Conservation (phyloP, 177 flowering plant genomes). For the Vitis hybrid region DNA sequence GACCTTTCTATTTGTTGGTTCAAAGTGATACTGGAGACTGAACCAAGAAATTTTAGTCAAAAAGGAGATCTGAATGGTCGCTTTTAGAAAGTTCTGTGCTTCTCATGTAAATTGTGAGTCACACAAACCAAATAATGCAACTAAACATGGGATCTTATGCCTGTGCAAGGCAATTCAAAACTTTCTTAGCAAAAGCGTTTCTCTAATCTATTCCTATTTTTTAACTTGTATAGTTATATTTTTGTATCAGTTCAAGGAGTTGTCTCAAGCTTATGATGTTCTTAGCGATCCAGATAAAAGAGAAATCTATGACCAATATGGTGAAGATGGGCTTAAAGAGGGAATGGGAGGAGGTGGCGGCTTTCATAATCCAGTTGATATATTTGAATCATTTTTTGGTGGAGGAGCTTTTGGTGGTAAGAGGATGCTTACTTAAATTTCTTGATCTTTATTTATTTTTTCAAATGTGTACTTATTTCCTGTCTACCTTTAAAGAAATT, state of each 20-base stretch:
- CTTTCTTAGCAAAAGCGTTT: no score
- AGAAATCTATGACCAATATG: slow-evolving; percentile 71
- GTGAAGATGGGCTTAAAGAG: slow-evolving; percentile 80
- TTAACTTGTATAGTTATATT: background rate
- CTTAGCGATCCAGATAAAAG: slow-evolving; percentile 73
- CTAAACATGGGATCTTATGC: no score
- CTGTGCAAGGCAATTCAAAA: no score
- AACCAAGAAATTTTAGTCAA: no score
- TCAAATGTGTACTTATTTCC: background rate
- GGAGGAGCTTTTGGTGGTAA: slow-evolving; percentile 54
- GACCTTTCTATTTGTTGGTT: no score
- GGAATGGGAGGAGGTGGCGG: slow-evolving; percentile 69
- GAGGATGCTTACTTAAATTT: background rate
- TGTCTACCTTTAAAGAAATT: background rate
- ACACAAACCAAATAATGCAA: no score
- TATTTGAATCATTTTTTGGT: slow-evolving; percentile 65
- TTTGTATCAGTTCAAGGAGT: slow-evolving; percentile 60
- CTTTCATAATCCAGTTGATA: slow-evolving; percentile 58
- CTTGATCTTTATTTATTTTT: background rate
- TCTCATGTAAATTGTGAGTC: no score
- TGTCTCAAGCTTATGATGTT: slow-evolving; percentile 78
- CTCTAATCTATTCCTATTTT: background rate
- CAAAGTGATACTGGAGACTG: no score
- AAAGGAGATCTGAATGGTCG: no score
- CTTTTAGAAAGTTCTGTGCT: no score